These are phyloP conservation scores for Didymella segeticola DNA, from an alignment of 2,329 filamentous ascomycete species.

Conservation along the genomic window DNA sequence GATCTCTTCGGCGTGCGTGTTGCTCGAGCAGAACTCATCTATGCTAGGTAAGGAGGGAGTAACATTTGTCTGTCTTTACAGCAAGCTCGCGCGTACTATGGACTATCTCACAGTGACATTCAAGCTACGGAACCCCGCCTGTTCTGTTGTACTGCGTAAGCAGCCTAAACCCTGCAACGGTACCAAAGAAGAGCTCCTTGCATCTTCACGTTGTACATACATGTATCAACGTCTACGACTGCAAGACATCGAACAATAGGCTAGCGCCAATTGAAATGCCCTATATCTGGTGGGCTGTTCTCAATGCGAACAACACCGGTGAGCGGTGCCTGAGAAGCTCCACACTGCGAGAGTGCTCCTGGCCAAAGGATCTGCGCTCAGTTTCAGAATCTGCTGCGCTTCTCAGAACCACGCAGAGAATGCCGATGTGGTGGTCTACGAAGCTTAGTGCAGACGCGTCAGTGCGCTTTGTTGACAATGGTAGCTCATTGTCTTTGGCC, in stretches of 20 bases:
- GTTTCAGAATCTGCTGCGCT: constrained; percentile 4
- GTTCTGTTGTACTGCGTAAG: not conserved
- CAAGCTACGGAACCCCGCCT: not conserved
- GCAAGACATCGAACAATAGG: constrained; percentile 4
- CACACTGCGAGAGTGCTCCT: not conserved
- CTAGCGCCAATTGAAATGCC: constrained; percentile 1
- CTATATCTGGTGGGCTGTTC: not conserved
- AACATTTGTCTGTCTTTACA: not conserved
- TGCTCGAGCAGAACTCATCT: not conserved
- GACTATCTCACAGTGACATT: not conserved
- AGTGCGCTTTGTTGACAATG: constrained; percentile 3
- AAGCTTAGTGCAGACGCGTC: not conserved
- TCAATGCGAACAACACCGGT: constrained; percentile 1
- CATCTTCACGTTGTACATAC: constrained; percentile 1
- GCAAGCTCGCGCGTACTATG: not conserved
- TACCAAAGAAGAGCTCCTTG: not conserved
- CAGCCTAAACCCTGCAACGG: not conserved
- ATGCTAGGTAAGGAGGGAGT: not conserved
- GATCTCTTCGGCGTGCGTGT: not conserved
- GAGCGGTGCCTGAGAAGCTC: constrained; percentile 3
- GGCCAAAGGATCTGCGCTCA: not conserved
- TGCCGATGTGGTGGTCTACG: not conserved
- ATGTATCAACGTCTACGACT: not conserved
- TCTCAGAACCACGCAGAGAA: not conserved
- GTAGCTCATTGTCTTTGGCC: not conserved